Evolutionary conservation across 2,329 filamentous ascomycete genomes (phyloP).

Genomic region (Dactylonectria macrodidyma): DNA sequence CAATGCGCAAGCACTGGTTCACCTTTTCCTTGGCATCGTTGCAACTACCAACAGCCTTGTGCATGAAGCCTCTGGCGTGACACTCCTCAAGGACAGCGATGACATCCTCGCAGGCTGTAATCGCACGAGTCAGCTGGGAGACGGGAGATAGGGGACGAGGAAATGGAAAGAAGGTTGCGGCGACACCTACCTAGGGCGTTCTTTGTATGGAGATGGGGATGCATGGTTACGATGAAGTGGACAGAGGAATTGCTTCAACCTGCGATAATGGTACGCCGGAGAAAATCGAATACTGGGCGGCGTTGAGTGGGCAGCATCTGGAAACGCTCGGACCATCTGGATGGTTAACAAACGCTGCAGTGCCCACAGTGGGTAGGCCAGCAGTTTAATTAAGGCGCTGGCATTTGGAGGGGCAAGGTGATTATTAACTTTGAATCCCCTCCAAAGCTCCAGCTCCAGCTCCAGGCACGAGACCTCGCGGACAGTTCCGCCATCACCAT

Average conservation of each 20-base stretch:
- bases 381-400: slow-evolving; percentile 6
- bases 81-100: slow-evolving; percentile 96
- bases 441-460: slow-evolving; percentile 13
- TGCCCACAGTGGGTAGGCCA: slow-evolving; percentile 28
- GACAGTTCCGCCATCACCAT: slow-evolving; percentile 6
- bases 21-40: slow-evolving; percentile 88
- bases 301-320: slow-evolving; percentile 30
- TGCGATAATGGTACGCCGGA: slow-evolving; percentile 33
- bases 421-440: slow-evolving; percentile 36
- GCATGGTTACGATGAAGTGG: slow-evolving; percentile 73
- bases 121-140: slow-evolving; percentile 38
- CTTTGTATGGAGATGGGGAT: slow-evolving; percentile 96
- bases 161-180: neutral
- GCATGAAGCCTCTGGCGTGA: slow-evolving; percentile 91
- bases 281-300: slow-evolving; percentile 32
- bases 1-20: slow-evolving; percentile 85
- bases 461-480: slow-evolving; percentile 21
- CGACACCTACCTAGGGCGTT: slow-evolving; percentile 81
- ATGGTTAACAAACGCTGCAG: slow-evolving; percentile 30
- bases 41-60: slow-evolving; percentile 92
- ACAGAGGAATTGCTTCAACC: slow-evolving; percentile 25
- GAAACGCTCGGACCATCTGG: slow-evolving; percentile 51
- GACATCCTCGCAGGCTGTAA: slow-evolving; percentile 90
- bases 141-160: no score
- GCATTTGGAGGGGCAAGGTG: slow-evolving; percentile 45